Evolutionary conservation across 1,284 basidiomycete genomes (phyloP), one percentile per base, ranked within the genome.

Genomic region (Puccinia brachypodii): DNA sequence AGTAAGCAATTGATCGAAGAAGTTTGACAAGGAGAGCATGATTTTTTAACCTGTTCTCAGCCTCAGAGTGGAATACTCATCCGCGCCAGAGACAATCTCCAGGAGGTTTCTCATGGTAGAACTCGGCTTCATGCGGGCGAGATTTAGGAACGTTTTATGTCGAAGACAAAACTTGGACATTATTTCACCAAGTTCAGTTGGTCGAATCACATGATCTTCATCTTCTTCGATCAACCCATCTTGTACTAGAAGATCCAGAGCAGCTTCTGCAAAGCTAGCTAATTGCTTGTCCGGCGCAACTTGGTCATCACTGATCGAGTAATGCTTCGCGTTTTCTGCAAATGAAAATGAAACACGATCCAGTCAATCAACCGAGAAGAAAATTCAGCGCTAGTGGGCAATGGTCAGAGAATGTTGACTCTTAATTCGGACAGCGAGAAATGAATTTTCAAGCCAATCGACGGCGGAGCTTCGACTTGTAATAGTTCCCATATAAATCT

Each of bases 401-500:
- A 9, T 31, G 42, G 22, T 28, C 7, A 25, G 11, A 44, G 64
- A 3, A n/a, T 56, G 3, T 36, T 76, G 22, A 82, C 80, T 82
- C 56, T 75, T 75, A 9, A 82, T 82, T 25, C 80, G 42, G 22
- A 82, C 72, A 33, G 80, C 68, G 22, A 82, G 53, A 38, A 82
- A 82, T 38, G 80, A 82, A 69, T 82, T 82, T 53, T 76, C 60
- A 19, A 82, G 71, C 80, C 80, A 82, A 38, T 74, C 50, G 36
- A 82, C 31, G 11, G 80, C 72, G 8, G 72, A 75, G 19, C 28
- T 38, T 11, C 62, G 42, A 68, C 72, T 82, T 7, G 36, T 82
- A 40, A 82, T 76, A 36, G 80, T 82, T 16, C 91, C 90, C 9
- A 97, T 89, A 0, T 92, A 92, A 76, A 97, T 92, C 87, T 98